A percentile compares a stretch with the other conserved stretches of the same genome.
These are phyloP conservation scores for Trichoderma asperellum DNA, from an alignment of 2,329 filamentous ascomycete genomes.

Conservation along the genomic window DNA sequence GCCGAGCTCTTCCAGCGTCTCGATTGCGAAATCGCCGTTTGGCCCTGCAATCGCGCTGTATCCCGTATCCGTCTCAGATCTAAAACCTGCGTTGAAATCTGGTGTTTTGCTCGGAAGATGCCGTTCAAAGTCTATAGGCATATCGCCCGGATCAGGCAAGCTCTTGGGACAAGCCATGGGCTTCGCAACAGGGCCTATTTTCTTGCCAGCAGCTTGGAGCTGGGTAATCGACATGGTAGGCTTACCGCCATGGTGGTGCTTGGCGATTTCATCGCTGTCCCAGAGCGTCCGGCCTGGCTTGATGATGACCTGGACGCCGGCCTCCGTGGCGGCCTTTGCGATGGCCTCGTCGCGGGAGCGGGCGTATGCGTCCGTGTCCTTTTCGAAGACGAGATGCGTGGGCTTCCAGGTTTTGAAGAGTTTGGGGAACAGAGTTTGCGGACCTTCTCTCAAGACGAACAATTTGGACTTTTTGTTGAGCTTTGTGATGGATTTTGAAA, in stretches of 20 bases:
- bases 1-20: slow-evolving; percentile 71
- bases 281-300: slow-evolving; percentile 70
- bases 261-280: slow-evolving; percentile 71
- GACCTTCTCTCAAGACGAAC: slow-evolving; percentile 72
- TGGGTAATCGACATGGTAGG: slow-evolving; percentile 76
- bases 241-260: slow-evolving; percentile 67
- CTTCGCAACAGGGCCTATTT: slow-evolving; percentile 63
- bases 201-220: slow-evolving; percentile 64
- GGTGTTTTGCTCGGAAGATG: slow-evolving; percentile 53
- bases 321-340: slow-evolving; percentile 60
- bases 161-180: slow-evolving; percentile 63
- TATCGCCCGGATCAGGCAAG: slow-evolving; percentile 68
- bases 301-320: slow-evolving; percentile 70
- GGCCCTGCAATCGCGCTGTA: slow-evolving; percentile 69
- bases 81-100: slow-evolving; percentile 64
- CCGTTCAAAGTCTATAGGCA: slow-evolving; percentile 62
- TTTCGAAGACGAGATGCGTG: slow-evolving; percentile 78
- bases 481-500: slow-evolving; percentile 67
- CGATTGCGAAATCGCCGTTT: slow-evolving; percentile 69
- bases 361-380: slow-evolving; percentile 75
- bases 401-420: slow-evolving; percentile 74
- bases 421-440: slow-evolving; percentile 72
- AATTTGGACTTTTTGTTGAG: slow-evolving; percentile 74
- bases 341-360: slow-evolving; percentile 65
- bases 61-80: slow-evolving; percentile 57